Evolutionary conservation across 2,329 filamentous ascomycete species (phyloP), one percentile per base, ranked within the genome.

Genomic region (Cladosporium phlei): DNA sequence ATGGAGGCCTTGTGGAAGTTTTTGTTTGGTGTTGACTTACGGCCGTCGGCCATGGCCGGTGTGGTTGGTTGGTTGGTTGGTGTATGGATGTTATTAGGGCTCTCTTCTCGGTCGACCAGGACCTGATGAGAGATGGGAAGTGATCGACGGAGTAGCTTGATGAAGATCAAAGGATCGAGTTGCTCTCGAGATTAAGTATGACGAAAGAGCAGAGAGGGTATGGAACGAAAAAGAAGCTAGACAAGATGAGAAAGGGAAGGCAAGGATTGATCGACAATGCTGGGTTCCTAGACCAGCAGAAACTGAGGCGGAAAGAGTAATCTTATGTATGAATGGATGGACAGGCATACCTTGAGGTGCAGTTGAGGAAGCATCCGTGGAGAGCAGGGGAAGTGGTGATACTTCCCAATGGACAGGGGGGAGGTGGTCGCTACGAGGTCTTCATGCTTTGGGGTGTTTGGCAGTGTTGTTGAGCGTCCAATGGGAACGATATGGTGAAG

Each of bases 201-300:
- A n/a, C n/a, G n/a, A n/a, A n/a, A n/a, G n/a, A n/a, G n/a, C n/a
- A 6, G 24, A 25, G 24, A 6, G 24, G 24, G 24, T 25, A 25
- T 25, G 24, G 24, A 6, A 25, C 6, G 37, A 11, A 22, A 10
- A 29, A 14, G 12, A 30, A 24, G 33, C 16, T 37, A 45, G 25
- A 20, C 21, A 39, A 19, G 17, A 27, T 21, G 11, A 12, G 12
- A 22, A 27, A 12, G 16, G 42, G 20, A 32, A 29, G 6, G 42
- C n/a, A 45, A 45, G 42, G 42, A 45, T 29, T 37, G 42, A 45
- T 45, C 42, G 42, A 37, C 32, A 30, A 21, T 45, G 24, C 32
- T 45, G 22, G 11, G 21, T 29, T 22, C 32, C 21, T 21, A 44
- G 32, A 29, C 17, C 24, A 30, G 19, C 27, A 12, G 32, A 35